Base-by-base conservation (phyloP, 2,329 filamentous ascomycete species). In the Exophiala aquamarina region DNA sequence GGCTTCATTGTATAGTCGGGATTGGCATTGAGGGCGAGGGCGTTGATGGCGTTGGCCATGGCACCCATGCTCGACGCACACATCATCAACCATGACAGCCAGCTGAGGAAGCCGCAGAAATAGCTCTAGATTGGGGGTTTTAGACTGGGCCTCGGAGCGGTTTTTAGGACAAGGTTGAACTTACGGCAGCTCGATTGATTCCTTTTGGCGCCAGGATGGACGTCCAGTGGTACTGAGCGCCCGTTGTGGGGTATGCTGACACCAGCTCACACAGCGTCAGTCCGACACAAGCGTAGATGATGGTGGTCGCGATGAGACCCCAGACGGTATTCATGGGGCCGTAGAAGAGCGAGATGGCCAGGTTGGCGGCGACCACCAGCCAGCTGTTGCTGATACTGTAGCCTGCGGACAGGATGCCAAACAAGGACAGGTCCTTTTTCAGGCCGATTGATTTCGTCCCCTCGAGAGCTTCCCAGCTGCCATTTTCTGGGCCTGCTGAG, bases 191-290 rank as follows among this genome's bases (percentile, higher is more conserved):
- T n/a, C 33, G 33, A 20, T 13, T 36, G 11, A 36, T 20, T 10
- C 33, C 17, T 36, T 17, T 58, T 14, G 65, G 61, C 3, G 65
- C 63, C 33, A 68, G 65, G 50, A 67, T 65, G 39, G 64, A 64
- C n/a, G 66, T 64, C 65, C 65, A 68, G 50, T 68, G 65, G 29
- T 68, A 68, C 44, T 68, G 66, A n/a, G 65, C 66, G 36, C 61
- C 66, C 3, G 65, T 66, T 2, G 64, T 66, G 13, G 65, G 65
- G 9, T 36, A 36, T 8, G 15, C 33, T 4, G 11, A n/a, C 15
- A 13, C 33, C 6, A 36, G 33, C 33, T 36, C 33, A 4, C 11
- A 13, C 11, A 36, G 10, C 3, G 15, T 13, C 10, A 36, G 33
- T 11, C 33, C 15, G 33, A 36, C 15, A 9, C 33, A 36, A 4